Evolutionary conservation across 345 rosid genomes (phyloP), one percentile per base, ranked within the genome.

Genomic region (Streptanthus diversifolius): DNA sequence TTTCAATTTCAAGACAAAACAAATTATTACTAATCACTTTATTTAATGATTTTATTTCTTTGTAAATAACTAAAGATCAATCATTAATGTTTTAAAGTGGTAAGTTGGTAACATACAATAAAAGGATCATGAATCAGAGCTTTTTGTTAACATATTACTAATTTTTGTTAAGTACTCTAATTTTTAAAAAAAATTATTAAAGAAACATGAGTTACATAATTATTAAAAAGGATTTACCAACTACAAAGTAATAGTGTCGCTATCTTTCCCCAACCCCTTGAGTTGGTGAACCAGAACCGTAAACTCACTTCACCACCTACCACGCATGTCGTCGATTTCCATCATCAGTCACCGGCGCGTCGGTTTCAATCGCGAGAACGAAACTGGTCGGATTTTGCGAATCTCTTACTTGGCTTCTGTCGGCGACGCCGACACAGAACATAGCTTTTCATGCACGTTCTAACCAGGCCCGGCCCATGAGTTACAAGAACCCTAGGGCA

Each of bases 221-320:
- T 27, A 6, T 54, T 25, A 55, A 33, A 58, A 15, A 3, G 14
- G 9, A 17, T 33, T 44, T 32, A 68, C 79, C 79, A 75, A 68
- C 69, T 53, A 51, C 32, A 18, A 43, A 27, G 68, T 22, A 39
- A 24, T 58, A 21, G 21, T 35, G 80, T 76, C 75, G 7, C 5
- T 37, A 57, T 76, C 80, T 2, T 21, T 76, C 80, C 19, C 71
- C 80, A 76, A 70, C 80, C 66, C 70, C 70, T 71, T 48, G n/a
- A 49, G 78, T 66, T 6, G 78, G 78, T 74, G 61, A 36, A 40
- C 70, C 49, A 40, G 18, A 68, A 55, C 53, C 74, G 55, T 15
- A 52, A 0, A 68, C 55, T 19, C 63, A 53, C 64, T 33, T 55
- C 75, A 36, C 60, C 80, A 76, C 75, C 68, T 10, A 60, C 75